Percentiles rank a stretch among this genome's conserved stretches.
These are phyloP conservation scores for Flagelloscypha sp. DNA, from an alignment of 768 basidiomycete species.

Conservation along the genomic window DNA sequence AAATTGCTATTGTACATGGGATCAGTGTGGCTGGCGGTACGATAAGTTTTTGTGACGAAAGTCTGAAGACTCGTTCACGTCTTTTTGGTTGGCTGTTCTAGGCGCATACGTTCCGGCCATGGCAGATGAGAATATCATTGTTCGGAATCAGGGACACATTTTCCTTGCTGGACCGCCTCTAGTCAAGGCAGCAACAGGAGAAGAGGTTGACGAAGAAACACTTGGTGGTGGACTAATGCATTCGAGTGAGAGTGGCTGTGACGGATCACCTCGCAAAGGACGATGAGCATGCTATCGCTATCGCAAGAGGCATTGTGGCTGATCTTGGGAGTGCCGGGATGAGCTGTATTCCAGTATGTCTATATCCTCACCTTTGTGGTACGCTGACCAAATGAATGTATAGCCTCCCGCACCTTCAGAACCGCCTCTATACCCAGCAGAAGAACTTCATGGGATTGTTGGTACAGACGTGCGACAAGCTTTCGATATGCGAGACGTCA, in stretches of 20 bases:
- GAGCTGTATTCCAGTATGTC: conserved; percentile 38
- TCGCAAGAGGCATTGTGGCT: conserved; percentile 69
- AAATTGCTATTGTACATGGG: conserved; percentile 89
- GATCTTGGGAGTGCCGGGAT: conserved; percentile 65
- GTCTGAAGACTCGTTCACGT: too few relatives aligned
- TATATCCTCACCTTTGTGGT: conserved; percentile 1
- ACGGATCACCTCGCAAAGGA: conserved; percentile 82
- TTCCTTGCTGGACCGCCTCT: conserved; percentile 93
- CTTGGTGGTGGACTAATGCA: conserved; percentile 90
- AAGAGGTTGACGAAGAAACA: conserved; percentile 87
- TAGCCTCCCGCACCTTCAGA: conserved; percentile 58
- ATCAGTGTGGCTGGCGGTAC: conserved; percentile 77
- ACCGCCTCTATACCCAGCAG: conserved; percentile 68
- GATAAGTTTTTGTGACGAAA: too few relatives aligned
- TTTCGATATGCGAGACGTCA: conserved; percentile 92
- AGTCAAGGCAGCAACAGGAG: conserved; percentile 91
- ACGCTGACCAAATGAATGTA: conserved; percentile 5
- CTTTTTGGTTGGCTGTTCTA: too few relatives aligned
- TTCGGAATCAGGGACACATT: conserved; percentile 85
- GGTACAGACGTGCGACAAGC: conserved; percentile 82
- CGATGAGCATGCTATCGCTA: conserved; percentile 78
- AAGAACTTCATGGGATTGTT: conserved; percentile 85
- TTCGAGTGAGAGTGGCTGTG: conserved; percentile 82
- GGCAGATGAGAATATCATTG: conserved; percentile 91
- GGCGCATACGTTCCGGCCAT: conserved; percentile 95